Evolutionary conservation across 345 rosid species (phyloP).

Genomic region (Moricandia arvensis): DNA sequence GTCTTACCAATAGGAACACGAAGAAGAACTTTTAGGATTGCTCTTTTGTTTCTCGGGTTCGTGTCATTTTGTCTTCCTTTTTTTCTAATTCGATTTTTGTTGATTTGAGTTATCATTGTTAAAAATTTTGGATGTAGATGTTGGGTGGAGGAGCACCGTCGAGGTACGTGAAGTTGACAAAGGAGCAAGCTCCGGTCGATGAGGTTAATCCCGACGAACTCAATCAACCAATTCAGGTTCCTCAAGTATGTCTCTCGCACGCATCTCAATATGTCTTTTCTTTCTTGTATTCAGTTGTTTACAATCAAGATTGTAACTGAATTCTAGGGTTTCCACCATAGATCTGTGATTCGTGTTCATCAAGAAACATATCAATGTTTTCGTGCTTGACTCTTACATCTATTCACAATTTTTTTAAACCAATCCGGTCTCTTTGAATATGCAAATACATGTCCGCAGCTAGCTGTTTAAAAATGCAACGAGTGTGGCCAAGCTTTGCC

Average conservation of each 20-base stretch:
- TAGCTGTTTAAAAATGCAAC: conserved; percentile 68
- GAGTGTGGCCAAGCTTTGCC: conserved; percentile 97
- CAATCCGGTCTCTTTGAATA: background rate
- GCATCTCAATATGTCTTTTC: background rate
- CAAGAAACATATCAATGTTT: background rate
- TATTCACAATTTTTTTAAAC: background rate
- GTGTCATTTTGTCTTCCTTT: background rate
- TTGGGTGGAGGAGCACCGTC: conserved; percentile 71
- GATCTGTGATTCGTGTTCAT: conserved; percentile 3
- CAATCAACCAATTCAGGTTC: conserved; percentile 92
- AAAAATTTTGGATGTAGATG: conserved; percentile 44
- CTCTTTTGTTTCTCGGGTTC: background rate
- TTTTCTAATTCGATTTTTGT: background rate
- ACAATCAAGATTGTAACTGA: background rate
- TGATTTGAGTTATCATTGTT: conserved; percentile 5
- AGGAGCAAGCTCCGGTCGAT: conserved; percentile 69
- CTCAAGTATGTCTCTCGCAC: conserved; percentile 55
- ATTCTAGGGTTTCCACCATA: background rate
- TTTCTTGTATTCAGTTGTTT: background rate
- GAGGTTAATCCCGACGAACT: conserved; percentile 94
- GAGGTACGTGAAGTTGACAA: conserved; percentile 74
- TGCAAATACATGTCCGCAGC: conserved; percentile 36
- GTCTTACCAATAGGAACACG: background rate
- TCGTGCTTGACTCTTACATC: background rate
- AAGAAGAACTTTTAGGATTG: background rate